Percentiles rank a stretch among this genome's conserved stretches.
phyloP scores from a whole-genome alignment of 345 rosid species.

The Geranium brycei region DNA sequence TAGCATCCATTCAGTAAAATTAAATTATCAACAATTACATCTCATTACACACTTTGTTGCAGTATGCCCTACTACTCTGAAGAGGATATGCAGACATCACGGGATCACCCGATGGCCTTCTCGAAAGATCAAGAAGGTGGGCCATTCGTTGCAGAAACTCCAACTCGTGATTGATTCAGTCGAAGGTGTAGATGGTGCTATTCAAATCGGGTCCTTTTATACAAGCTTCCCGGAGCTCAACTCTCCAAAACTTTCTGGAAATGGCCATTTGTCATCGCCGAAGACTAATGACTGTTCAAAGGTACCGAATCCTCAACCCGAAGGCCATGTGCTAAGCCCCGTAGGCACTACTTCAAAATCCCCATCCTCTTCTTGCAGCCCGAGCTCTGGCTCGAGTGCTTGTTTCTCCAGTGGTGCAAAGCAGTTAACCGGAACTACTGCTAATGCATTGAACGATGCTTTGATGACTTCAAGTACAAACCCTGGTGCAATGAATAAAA shows the following conservation, averaged over 20 bases:
- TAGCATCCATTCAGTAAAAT: no score
- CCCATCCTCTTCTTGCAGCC: constrained; percentile 59
- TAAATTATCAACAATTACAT: no score
- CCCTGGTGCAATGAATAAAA: constrained; percentile 25
- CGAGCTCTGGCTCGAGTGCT: constrained; percentile 59
- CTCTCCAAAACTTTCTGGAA: constrained; percentile 40
- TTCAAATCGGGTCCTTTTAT: constrained; percentile 76
- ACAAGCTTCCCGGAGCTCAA: constrained; percentile 65
- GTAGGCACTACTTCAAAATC: constrained; percentile 38
- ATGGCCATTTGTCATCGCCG: constrained; percentile 20
- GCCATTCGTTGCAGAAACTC: constrained; percentile 31
- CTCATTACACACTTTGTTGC: constrained; percentile 1
- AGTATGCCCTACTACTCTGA: constrained; percentile 38
- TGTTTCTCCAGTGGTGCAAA: constrained; percentile 49
- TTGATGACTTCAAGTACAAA: constrained; percentile 18
- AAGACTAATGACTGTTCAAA: constrained; percentile 18
- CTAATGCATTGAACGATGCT: constrained; percentile 11
- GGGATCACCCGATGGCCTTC: constrained; percentile 39
- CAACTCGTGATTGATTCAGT: constrained; percentile 88
- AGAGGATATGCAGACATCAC: constrained; percentile 39
- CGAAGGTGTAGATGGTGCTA: constrained; percentile 65
- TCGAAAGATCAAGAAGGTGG: constrained; percentile 34
- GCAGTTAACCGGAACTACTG: constrained; percentile 18
- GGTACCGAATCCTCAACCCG: constrained; percentile 22
- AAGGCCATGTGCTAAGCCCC: constrained; percentile 20